Evolutionary conservation across 306 rosid species (phyloP), one percentile per base, ranked within the genome.

Genomic region (Corylus heterophylla): DNA sequence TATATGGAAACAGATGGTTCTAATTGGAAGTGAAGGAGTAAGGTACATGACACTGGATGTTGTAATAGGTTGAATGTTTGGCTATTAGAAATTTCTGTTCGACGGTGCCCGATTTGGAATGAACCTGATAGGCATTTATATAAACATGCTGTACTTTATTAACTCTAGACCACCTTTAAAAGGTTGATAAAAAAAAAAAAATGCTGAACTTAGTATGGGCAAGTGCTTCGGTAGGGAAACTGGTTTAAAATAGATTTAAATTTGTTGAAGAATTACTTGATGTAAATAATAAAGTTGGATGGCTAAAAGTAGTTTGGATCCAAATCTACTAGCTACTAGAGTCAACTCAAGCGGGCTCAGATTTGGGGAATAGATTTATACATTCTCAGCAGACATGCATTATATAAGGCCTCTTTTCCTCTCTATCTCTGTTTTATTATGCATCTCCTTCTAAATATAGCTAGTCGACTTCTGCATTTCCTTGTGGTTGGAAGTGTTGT

Each of bases 271-370:
- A 48, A 11, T 8, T 48, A 48, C 10, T 64, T 69, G 59, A 71
- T 47, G 35, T 81, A 66, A 75, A 69, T 61, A 56, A 48, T 72
- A 47, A 50, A 63, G 75, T 54, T 77, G 45, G 71, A 63, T 63
- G 66, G 35, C 54, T 45, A 20, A 52, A 31, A 11, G 79, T 18
- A 50, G 76, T 48, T 68, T 71, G 70, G 42, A 25, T 59, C 37
- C 4, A 25, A 52, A 62, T 54, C 35, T 7, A 42, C 2, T 18
- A 42, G 20, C 35, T 7, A 42, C 2, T 18, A 42, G 20, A 49
- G 76, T 74, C 37, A 27, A 66, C 31, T 6, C 71, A 20, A 77
- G 13, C 50, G 12, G 42, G 49, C 25, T 55, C 61, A 67, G 39
- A 42, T 67, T 67, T 67, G 7, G 50, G 35, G 13, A 39, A 31